These are phyloP conservation scores for Fraxinus baroniana DNA, from an alignment of 305 asterid genomes.

Conservation along the genomic window DNA sequence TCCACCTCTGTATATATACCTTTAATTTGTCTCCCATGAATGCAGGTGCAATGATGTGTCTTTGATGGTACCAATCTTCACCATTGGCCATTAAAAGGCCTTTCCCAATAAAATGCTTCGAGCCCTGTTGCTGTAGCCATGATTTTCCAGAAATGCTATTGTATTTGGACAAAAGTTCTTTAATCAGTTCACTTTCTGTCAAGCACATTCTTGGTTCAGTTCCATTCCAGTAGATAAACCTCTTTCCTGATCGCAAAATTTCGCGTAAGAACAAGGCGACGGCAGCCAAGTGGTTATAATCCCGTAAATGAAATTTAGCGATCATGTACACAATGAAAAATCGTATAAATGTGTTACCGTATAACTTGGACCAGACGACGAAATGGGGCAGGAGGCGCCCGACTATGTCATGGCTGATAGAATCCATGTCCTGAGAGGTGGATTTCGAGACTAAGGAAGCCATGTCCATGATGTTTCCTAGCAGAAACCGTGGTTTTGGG, in stretches of 20 bases:
- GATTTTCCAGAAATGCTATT: slow-evolving; percentile 72
- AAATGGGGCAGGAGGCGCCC: slow-evolving; percentile 82
- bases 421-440: slow-evolving; percentile 57
- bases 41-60: slow-evolving; percentile 92
- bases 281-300: neutral
- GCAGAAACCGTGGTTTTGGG: slow-evolving; percentile 73
- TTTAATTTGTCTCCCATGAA: slow-evolving; percentile 80
- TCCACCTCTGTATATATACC: slow-evolving; percentile 36
- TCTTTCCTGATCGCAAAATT: slow-evolving; percentile 46
- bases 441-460: slow-evolving; percentile 59
- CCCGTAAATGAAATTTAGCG: neutral
- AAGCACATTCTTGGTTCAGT: slow-evolving; percentile 81
- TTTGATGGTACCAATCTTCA: slow-evolving; percentile 74
- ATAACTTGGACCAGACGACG: slow-evolving; percentile 66
- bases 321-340: no score
- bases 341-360: slow-evolving; percentile 40
- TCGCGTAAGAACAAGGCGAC: neutral
- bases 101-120: slow-evolving; percentile 76
- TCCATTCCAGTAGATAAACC: slow-evolving; percentile 83
- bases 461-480: slow-evolving; percentile 78
- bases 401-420: slow-evolving; percentile 70
- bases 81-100: slow-evolving; percentile 96
- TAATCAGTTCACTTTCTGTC: slow-evolving; percentile 60
- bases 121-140: slow-evolving; percentile 78
- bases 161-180: slow-evolving; percentile 66